Evolutionary conservation across 495 filamentous ascomycete species (phyloP).

Genomic region (Terfezia boudieri): DNA sequence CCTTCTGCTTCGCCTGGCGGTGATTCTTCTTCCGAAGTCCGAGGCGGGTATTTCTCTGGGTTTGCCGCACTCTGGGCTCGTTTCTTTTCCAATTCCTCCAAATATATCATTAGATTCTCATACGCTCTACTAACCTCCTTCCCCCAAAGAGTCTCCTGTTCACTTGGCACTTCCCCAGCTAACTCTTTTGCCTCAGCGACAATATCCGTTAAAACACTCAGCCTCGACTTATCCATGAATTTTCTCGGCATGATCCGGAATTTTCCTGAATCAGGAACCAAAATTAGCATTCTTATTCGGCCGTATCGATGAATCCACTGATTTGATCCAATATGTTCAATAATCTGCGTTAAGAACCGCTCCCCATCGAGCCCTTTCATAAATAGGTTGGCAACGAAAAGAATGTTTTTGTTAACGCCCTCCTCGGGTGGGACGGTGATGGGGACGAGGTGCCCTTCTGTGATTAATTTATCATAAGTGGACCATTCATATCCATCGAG

Average conservation of each 20-base stretch:
- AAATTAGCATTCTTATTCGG: constrained; percentile 47
- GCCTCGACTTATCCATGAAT: constrained; percentile 28
- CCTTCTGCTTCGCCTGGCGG: not conserved
- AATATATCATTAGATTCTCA: not conserved
- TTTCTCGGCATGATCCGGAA: constrained; percentile 28
- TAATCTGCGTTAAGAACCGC: constrained; percentile 21
- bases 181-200: constrained; percentile 28
- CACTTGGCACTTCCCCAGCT: constrained; percentile 11
- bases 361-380: constrained; percentile 19
- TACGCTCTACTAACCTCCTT: constrained; percentile 16
- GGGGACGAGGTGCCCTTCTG: constrained; percentile 20
- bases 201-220: constrained; percentile 34
- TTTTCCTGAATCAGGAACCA: constrained; percentile 31
- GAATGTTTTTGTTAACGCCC: constrained; percentile 10
- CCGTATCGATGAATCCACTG: constrained; percentile 37
- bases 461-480: constrained; percentile 28
- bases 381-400: constrained; percentile 22
- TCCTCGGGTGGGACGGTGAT: not conserved
- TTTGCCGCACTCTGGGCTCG: constrained; percentile 14
- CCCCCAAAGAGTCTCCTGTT: constrained; percentile 1
- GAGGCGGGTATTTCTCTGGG: not conserved
- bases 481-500: constrained; percentile 22
- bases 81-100: constrained; percentile 5
- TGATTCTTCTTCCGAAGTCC: not conserved
- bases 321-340: constrained; percentile 22